These are phyloP conservation scores for Sphagnum contortum DNA, from an alignment of 225 moss, liverwort and hornwort species.

Conservation along the genomic window DNA sequence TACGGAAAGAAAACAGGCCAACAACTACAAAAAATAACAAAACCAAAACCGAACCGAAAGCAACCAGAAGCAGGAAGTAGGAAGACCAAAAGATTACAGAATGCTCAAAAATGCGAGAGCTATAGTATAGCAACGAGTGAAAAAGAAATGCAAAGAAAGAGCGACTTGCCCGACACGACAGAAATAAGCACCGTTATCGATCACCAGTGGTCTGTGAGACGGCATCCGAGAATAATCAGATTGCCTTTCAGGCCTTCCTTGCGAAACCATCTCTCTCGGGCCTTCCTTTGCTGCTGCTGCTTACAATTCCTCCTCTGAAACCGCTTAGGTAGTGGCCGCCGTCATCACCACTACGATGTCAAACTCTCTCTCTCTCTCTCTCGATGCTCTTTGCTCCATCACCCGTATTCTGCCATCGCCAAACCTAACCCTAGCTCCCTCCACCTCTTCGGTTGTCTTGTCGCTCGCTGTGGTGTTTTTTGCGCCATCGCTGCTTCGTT, in stretches of 20 bases:
- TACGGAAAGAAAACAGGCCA: background rate
- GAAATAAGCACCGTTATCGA: constrained; percentile 84
- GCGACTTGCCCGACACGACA: constrained; percentile 73
- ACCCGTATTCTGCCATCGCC: too few relatives aligned
- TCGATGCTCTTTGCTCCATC: too few relatives aligned
- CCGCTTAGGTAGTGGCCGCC: too few relatives aligned
- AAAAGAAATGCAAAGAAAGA: background rate
- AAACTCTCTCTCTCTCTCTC: too few relatives aligned
- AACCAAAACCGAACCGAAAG: background rate
- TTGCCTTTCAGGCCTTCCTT: constrained; percentile 54
- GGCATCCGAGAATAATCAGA: constrained; percentile 49
- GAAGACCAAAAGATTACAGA: background rate
- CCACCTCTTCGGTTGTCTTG: too few relatives aligned
- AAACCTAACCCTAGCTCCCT: too few relatives aligned
- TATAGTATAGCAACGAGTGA: background rate
- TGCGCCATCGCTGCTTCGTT: too few relatives aligned
- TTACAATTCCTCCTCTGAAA: too few relatives aligned
- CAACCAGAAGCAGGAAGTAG: background rate
- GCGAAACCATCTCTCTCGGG: too few relatives aligned
- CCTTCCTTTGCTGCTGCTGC: too few relatives aligned
- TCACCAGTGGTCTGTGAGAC: constrained; percentile 48
- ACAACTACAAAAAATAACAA: background rate
- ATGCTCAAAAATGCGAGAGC: background rate
- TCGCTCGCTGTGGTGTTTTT: too few relatives aligned
- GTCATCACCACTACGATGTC: too few relatives aligned